Conservation (phyloP, 1,139 yeast genomes). For the Blastobotrys buckinghamii region DNA sequence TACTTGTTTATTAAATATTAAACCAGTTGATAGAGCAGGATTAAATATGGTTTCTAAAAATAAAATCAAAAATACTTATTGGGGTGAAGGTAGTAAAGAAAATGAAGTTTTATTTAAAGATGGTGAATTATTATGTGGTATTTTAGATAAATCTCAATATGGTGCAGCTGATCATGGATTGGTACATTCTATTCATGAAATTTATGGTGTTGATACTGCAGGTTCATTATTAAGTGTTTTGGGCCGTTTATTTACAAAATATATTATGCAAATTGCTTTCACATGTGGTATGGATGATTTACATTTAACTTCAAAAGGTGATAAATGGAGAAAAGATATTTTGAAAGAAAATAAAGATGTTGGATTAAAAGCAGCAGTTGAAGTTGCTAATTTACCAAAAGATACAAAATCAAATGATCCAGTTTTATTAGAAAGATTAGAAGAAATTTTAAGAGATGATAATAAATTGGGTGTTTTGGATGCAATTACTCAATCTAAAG, state of each 20-base stretch:
- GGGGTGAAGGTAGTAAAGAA: slow-evolving; percentile 83
- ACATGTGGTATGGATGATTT: slow-evolving; percentile 99
- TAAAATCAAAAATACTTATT: slow-evolving; percentile 89
- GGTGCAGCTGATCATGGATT: slow-evolving; percentile 98
- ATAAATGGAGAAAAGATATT: slow-evolving; percentile 79
- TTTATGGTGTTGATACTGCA: slow-evolving; percentile 86
- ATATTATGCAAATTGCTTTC: slow-evolving; percentile 86
- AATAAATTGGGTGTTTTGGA: slow-evolving; percentile 88
- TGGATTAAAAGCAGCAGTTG: slow-evolving; percentile 90
- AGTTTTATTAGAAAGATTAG: slow-evolving; percentile 83
- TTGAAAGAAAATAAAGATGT: slow-evolving; percentile 69
- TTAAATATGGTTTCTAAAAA: slow-evolving; percentile 75
- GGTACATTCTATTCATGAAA: slow-evolving; percentile 93
- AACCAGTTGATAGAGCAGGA: slow-evolving; percentile 86
- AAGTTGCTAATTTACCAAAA: slow-evolving; percentile 76
- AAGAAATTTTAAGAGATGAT: slow-evolving; percentile 92
- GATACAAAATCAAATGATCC: slow-evolving; percentile 52
- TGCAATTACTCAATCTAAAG: slow-evolving; percentile 94
- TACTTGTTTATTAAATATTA: slow-evolving; percentile 76
- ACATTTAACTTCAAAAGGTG: slow-evolving; percentile 87
- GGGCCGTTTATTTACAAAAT: slow-evolving; percentile 92
- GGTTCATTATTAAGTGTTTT: slow-evolving; percentile 85
- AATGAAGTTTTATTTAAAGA: slow-evolving; percentile 78
- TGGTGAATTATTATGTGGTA: slow-evolving; percentile 89
- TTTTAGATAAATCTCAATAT: slow-evolving; percentile 94